A percentile compares a stretch with the other conserved stretches of the same genome.
Evolutionary conservation across 345 rosid species (phyloP).

Genomic region (Eutrema yunnanense): DNA sequence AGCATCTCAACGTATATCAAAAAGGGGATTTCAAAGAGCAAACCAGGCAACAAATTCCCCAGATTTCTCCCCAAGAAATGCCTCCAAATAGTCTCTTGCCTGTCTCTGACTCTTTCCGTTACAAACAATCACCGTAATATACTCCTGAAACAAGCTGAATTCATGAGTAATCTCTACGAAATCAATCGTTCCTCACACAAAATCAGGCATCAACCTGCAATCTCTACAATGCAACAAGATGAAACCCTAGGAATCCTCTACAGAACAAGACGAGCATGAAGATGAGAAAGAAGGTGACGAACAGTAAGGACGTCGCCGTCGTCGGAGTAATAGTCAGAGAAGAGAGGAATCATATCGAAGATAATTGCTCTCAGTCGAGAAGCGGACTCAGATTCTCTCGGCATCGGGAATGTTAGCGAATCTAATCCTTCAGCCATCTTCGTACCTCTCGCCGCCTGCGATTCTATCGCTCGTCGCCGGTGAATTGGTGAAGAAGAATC

Average conservation of each 20-base stretch:
- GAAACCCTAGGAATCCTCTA: not conserved
- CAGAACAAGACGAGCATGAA: not conserved
- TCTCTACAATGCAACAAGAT: not conserved
- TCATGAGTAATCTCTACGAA: conserved; percentile 10
- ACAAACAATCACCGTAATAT: conserved; percentile 32
- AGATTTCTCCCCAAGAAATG: conserved; percentile 31
- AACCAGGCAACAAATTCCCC: conserved; percentile 29
- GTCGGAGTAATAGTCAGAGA: conserved; percentile 22
- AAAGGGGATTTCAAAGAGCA: not conserved
- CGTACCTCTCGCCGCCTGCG: not conserved
- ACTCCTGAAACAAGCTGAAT: conserved; percentile 24
- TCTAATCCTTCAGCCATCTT: conserved; percentile 8
- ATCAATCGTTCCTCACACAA: not conserved
- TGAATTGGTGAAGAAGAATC: not conserved
- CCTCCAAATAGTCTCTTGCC: conserved; percentile 30
- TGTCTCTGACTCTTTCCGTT: conserved; percentile 34
- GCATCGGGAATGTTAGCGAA: conserved; percentile 19
- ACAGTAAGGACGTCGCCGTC: conserved; percentile 23
- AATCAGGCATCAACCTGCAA: not conserved
- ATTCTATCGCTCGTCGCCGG: conserved; percentile 13
- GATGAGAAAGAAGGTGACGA: not conserved
- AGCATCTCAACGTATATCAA: not conserved
- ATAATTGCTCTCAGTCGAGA: conserved; percentile 25
- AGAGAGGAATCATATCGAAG: conserved; percentile 28
- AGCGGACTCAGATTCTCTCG: conserved; percentile 28